Evolutionary conservation across 768 basidiomycete genomes (phyloP).

Genomic region (Sutorius australiensis): DNA sequence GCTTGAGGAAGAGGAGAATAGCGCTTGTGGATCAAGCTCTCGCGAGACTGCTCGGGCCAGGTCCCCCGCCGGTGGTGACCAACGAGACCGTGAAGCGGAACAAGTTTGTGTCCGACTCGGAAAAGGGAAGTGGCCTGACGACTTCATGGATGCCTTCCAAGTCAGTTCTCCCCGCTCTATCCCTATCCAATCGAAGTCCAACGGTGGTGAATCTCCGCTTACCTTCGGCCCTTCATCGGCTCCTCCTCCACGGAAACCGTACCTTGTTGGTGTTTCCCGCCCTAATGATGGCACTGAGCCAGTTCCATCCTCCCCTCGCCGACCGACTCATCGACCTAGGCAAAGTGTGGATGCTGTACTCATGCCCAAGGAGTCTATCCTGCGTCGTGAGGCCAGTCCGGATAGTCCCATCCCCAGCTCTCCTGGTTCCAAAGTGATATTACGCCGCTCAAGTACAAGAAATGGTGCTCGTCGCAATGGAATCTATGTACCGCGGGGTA

Average conservation of each 20-base stretch:
- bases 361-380: slow-evolving; percentile 45
- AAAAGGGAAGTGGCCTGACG: slow-evolving; percentile 83
- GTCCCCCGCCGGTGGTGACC: slow-evolving; percentile 17
- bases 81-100: slow-evolving; percentile 26
- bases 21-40: slow-evolving; percentile 47
- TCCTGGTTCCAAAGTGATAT: slow-evolving; percentile 41
- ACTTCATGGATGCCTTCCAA: slow-evolving; percentile 63
- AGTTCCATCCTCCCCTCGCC: slow-evolving; percentile 36
- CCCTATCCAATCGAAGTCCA: slow-evolving; percentile 21
- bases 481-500: slow-evolving; percentile 42
- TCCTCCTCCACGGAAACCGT: slow-evolving; percentile 53
- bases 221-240: slow-evolving; percentile 37
- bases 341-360: slow-evolving; percentile 58
- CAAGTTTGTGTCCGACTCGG: slow-evolving; percentile 52
- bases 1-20: slow-evolving; percentile 62
- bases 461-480: slow-evolving; percentile 44
- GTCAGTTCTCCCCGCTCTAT: slow-evolving; percentile 28
- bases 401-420: slow-evolving; percentile 41
- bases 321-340: slow-evolving; percentile 61
- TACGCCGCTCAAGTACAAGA: slow-evolving; percentile 59
- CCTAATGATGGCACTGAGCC: slow-evolving; percentile 47
- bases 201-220: slow-evolving; percentile 21
- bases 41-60: slow-evolving; percentile 29
- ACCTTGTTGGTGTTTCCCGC: slow-evolving; percentile 45
- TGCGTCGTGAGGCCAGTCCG: slow-evolving; percentile 56